phyloP scores from a whole-genome alignment of 176 grass and related monocot genomes.

The Oryza glaberrima region DNA sequence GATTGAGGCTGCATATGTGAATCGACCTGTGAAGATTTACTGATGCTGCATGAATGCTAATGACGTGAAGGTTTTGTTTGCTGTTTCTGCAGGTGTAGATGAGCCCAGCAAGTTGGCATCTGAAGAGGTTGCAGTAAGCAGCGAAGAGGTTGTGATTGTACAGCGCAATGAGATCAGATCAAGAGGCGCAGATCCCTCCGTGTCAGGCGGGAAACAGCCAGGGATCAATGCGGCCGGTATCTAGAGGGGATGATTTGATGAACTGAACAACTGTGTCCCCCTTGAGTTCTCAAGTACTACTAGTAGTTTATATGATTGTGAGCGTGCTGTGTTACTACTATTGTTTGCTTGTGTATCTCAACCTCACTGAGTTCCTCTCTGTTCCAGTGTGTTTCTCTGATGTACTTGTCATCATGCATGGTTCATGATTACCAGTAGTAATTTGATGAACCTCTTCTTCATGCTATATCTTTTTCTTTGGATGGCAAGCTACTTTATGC shows the following conservation, averaged over 20 bases:
- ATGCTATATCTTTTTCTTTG: background rate
- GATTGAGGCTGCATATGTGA: background rate
- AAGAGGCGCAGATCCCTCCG: constrained; percentile 4
- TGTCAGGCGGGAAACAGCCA: background rate
- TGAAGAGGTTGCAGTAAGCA: background rate
- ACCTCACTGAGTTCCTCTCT: background rate
- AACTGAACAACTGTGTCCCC: background rate
- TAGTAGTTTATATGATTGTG: background rate
- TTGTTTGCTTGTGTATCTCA: background rate
- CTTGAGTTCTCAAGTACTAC: background rate
- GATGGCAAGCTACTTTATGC: background rate
- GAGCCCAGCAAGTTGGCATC: constrained; percentile 8
- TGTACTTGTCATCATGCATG: background rate
- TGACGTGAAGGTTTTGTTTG: background rate
- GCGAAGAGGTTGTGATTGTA: constrained; percentile 1
- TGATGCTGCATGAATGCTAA: background rate
- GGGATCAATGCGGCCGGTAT: background rate
- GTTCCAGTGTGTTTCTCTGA: background rate
- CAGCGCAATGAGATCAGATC: constrained; percentile 24
- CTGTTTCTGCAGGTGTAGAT: background rate
- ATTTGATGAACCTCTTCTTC: background rate
- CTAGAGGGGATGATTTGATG: constrained; percentile 8
- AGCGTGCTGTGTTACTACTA: background rate
- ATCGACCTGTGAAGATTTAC: background rate
- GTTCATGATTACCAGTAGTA: background rate